Conservation (phyloP, 2,329 filamentous ascomycete genomes). For the Erysiphe neolycopersici region DNA sequence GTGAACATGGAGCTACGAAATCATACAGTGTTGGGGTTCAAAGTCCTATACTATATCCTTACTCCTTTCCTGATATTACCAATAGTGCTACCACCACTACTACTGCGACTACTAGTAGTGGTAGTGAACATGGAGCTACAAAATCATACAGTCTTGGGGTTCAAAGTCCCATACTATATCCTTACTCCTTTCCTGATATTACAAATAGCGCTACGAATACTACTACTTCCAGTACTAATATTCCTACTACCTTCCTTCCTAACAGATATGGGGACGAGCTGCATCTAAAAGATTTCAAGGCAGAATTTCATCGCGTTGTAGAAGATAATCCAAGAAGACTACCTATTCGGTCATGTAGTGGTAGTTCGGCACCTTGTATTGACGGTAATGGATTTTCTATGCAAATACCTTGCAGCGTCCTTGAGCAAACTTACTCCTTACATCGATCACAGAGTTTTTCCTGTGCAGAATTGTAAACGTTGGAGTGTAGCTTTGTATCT, state of each 20-base stretch:
- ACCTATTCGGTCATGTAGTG: background rate
- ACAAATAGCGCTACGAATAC: background rate
- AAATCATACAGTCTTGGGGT: background rate
- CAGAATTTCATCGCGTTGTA: background rate
- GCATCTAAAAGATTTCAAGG: background rate
- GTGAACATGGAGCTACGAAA: background rate
- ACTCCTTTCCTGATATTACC: background rate
- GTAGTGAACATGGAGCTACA: background rate
- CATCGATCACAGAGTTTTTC: conserved; percentile 3
- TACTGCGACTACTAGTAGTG: background rate
- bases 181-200: background rate
- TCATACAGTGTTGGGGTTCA: background rate
- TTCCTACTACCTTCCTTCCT: background rate
- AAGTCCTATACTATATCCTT: background rate
- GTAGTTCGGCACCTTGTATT: background rate
- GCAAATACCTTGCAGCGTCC: conserved; percentile 9
- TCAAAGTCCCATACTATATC: background rate
- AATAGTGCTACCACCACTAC: background rate
- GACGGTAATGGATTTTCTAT: background rate
- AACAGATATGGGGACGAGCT: background rate
- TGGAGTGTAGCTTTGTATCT: too few species aligned
- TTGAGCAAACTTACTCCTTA: conserved; percentile 7
- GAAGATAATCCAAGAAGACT: background rate
- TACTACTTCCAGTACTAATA: too few species aligned
- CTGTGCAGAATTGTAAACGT: background rate